phyloP scores from a whole-genome alignment of 345 rosid species.

The Eucalyptus curtisii region DNA sequence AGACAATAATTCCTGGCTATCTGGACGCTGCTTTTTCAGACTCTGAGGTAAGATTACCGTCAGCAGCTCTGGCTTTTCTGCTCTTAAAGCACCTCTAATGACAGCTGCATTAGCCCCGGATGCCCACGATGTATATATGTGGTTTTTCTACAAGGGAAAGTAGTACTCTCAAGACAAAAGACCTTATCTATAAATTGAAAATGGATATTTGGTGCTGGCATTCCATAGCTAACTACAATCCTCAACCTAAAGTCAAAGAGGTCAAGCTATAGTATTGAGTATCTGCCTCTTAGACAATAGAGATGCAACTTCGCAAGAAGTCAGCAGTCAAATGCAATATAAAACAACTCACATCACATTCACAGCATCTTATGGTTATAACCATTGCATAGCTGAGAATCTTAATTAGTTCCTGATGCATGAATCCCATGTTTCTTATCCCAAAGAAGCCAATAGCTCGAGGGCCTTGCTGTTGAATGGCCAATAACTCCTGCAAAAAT shows the following conservation, averaged over 20 bases:
- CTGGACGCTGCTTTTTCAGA: constrained; percentile 81
- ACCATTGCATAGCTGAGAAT: constrained; percentile 98
- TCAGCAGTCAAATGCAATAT: background rate
- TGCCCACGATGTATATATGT: constrained; percentile 90
- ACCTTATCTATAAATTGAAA: background rate
- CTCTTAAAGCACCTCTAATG: constrained; percentile 93
- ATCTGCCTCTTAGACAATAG: background rate
- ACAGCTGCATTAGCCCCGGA: constrained; percentile 95
- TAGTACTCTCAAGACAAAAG: background rate
- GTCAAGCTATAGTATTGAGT: background rate
- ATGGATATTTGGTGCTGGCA: background rate
- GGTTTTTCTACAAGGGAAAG: constrained; percentile 65
- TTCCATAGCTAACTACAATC: background rate
- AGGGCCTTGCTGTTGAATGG: constrained; percentile 98
- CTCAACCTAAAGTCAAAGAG: background rate
- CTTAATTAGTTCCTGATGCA: constrained; percentile 96
- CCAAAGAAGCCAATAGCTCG: constrained; percentile 92
- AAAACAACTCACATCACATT: background rate
- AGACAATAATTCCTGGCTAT: constrained; percentile 79
- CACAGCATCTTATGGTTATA: constrained; percentile 54
- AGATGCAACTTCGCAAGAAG: background rate
- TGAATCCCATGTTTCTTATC: constrained; percentile 92
- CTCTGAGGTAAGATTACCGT: constrained; percentile 90
- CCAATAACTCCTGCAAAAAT: constrained; percentile 78
- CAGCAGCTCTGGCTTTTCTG: constrained; percentile 85